Conservation (phyloP, 2,329 filamentous ascomycete species). For the Diaporthe helianthi region DNA sequence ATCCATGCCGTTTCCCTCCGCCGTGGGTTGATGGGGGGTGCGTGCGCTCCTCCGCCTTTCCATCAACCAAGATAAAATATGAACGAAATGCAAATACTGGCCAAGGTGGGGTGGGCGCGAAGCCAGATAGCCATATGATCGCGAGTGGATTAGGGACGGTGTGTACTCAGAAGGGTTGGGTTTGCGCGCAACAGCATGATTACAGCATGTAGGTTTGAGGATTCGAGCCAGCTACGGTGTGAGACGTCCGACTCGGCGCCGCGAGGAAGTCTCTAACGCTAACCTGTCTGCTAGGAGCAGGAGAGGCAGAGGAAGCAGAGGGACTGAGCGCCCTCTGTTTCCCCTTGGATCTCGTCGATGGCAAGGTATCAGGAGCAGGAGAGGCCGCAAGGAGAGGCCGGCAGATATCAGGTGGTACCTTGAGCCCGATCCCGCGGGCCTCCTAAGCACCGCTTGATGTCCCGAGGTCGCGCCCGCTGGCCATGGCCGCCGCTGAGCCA, state of each 20-base stretch:
- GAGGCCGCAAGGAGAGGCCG: conserved; percentile 30
- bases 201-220: not conserved
- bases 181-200: not conserved
- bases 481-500: conserved; percentile 52
- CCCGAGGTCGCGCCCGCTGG: conserved; percentile 64
- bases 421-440: conserved; percentile 27
- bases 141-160: not conserved
- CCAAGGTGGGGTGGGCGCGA: not conserved
- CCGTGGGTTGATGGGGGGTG: not conserved
- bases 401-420: conserved; percentile 22
- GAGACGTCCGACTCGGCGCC: not conserved
- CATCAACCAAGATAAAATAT: not conserved
- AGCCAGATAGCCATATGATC: not conserved
- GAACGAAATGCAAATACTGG: not conserved
- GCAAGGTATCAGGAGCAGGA: not conserved
- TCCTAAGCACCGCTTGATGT: conserved; percentile 33
- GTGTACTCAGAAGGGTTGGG: too few species aligned
- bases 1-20: conserved; percentile 1
- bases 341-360: not conserved
- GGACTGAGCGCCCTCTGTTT: conserved; percentile 16
- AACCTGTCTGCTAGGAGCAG: conserved; percentile 14
- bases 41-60: not conserved
- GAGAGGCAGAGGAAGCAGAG: conserved; percentile 9
- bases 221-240: not conserved
- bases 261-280: conserved; percentile 25